phyloP scores from a whole-genome alignment of 805 yeast species.

The Ogataea angusta region DNA sequence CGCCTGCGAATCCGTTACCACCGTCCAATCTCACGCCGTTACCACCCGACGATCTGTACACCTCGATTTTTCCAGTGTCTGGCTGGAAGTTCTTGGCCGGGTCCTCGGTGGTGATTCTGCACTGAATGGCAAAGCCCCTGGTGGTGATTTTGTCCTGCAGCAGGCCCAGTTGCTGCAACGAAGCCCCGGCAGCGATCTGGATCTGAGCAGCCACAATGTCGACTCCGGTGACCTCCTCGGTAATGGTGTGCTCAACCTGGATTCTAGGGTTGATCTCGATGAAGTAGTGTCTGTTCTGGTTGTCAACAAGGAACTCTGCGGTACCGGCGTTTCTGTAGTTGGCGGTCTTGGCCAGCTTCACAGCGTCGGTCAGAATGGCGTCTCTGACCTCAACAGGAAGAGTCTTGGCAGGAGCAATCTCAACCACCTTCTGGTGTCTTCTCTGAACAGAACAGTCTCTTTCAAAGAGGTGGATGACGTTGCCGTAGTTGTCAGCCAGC shows the following conservation, averaged over 20 bases:
- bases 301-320: constrained; percentile 93
- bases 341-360: constrained; percentile 81
- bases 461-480: constrained; percentile 92
- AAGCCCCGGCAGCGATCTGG: constrained; percentile 98
- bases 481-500: constrained; percentile 90
- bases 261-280: constrained; percentile 98
- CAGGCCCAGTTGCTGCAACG: constrained; percentile 84
- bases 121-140: constrained; percentile 97
- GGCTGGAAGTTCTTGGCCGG: constrained; percentile 97
- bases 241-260: constrained; percentile 98
- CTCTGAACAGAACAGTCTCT: constrained; percentile 99
- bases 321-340: constrained; percentile 97
- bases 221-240: constrained; percentile 98
- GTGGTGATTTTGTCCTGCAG: constrained; percentile 93
- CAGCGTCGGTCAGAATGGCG: constrained; percentile 93
- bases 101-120: constrained; percentile 98
- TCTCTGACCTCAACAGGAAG: constrained; percentile 80
- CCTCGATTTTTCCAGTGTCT: constrained; percentile 97
- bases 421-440: constrained; percentile 98
- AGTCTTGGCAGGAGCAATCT: constrained; percentile 95
- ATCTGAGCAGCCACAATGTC: constrained; percentile 98
- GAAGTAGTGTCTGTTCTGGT: constrained; percentile 91
- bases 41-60: constrained; percentile 98
- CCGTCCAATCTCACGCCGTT: constrained; percentile 98
- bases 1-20: constrained; percentile 97